Percentiles rank a stretch among this genome's conserved stretches.
Conservation (phyloP, 164 flowering plant species). For the Euptelea pleiosperma region DNA sequence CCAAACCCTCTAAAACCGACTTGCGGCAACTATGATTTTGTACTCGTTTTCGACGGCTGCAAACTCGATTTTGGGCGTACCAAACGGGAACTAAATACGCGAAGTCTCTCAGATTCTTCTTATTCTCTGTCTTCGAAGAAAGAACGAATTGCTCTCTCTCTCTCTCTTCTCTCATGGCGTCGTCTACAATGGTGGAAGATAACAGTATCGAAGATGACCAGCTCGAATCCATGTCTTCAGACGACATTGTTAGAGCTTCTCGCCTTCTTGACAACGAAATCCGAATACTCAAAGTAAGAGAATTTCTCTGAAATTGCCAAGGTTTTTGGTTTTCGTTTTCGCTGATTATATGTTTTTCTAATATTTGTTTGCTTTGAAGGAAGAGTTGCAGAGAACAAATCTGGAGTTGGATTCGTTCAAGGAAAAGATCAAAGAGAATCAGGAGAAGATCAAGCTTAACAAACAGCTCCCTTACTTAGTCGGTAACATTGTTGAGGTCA, state of each 20-base stretch:
- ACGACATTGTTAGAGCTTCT: slow-evolving; percentile 65
- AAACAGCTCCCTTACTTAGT: slow-evolving; percentile 88
- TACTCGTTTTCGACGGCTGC: too few species aligned
- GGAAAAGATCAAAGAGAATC: slow-evolving; percentile 86
- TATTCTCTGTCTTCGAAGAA: too few species aligned
- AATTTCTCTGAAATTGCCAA: not conserved
- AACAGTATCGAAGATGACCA: slow-evolving; percentile 68
- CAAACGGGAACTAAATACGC: too few species aligned
- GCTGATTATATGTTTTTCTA: not conserved
- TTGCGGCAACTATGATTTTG: too few species aligned
- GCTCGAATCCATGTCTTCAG: slow-evolving; percentile 65
- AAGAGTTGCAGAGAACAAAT: slow-evolving; percentile 68
- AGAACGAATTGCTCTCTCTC: too few species aligned
- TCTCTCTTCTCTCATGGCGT: too few species aligned
- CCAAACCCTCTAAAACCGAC: too few species aligned
- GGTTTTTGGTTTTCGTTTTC: not conserved
- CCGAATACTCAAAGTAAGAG: slow-evolving; percentile 55
- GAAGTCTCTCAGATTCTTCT: too few species aligned
- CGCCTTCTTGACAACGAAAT: slow-evolving; percentile 84
- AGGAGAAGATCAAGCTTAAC: slow-evolving; percentile 83
- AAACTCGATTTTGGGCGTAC: too few species aligned
- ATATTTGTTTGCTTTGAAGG: slow-evolving; percentile 29
- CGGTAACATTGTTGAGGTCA: slow-evolving; percentile 86
- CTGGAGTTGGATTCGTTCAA: slow-evolving; percentile 64
- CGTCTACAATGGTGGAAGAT: slow-evolving; percentile 66